Evolutionary conservation across 805 yeast genomes (phyloP), one percentile per base, ranked within the genome.

Genomic region (Ogataea methanolica): DNA sequence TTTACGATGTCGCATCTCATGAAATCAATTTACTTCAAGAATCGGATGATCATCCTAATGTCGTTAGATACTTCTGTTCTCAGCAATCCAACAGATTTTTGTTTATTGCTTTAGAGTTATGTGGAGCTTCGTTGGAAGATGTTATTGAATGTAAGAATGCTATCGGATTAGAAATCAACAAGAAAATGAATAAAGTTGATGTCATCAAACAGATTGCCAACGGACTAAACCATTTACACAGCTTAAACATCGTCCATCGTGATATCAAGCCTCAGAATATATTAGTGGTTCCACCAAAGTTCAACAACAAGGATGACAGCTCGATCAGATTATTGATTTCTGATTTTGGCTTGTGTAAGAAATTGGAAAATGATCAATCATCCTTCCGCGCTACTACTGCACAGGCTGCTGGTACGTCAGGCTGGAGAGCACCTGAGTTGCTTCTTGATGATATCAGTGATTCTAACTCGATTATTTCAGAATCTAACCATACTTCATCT

Each of bases 381-480:
- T 88, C 96, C 1, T 92, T 92, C 65, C 77, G 92, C 52, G 96
- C 97, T 0, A 92, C 96, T 0, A 84, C 94, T 0, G 90, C 88
- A 33, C 83, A 89, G 58, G 95, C 96, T 17, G 96, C 97, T 0
- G 99, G 99, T 2, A 94, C 99, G 0, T 80, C 94, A 4, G 99
- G 99, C 3, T 94, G 99, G 99, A 78, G 97, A 57, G 98, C 99
- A 0, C 99, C 99, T 0, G 99, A 94, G 59, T 65, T 88, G 33
- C 67, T 88, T 35, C 63, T 77, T 22, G 78, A 74, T 39, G 73
- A 34, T 38, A 12, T 33, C 9, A 21, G 29, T 11, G 65, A 69
- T 29, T 46, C 57, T 4, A 68, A 41, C 33, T 39, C 56, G 0
- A 47, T 40, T n/a, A 35, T 41, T 6, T 35, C 52, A 2, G 53